Base-by-base conservation (phyloP, 2,329 filamentous ascomycete species). In the Teratosphaeriaceae sp. region DNA sequence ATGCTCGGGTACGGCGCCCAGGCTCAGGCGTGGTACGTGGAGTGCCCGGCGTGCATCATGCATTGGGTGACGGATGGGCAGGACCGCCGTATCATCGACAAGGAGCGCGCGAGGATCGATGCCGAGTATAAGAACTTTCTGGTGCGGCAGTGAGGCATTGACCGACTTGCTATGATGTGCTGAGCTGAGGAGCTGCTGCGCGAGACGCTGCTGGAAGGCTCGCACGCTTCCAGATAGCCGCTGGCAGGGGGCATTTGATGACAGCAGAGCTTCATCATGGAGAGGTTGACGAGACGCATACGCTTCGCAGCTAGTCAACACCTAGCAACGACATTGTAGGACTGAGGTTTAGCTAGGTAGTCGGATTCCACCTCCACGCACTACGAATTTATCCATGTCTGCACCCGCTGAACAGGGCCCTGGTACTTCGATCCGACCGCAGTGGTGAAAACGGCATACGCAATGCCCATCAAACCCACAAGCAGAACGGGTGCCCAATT, bases 401-500 rank as follows among this genome's bases (percentile, higher is more conserved):
- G 24, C 19, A 47, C 45, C 23, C 36, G 36, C 39, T 38, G 40
- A 5, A 50, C 49, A n/a, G 49, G 51, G 2, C 51, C 50, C 16
- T 53, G 38, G 30, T 51, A 53, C 6, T 30, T 33, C 18, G 42
- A n/a, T 23, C 40, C 20, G 8, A 33, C 21, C 12, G 5, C 42
- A 31, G 7, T 46, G 34, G n/a, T 12, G 38, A 51, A 53, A 36
- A 53, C 24, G n/a, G 51, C 26, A 15, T 29, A 40, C 3, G 48
- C 45, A 16, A 51, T 23, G 2, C 19, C 31, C 53, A 56, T 50
- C 2, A 54, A 18, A 3, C 43, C 45, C 2, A 47, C 38, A 36
- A 72, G 71, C 29, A 75, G 65, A 5, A 72, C 59, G n/a, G 64
- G 53, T 22, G 66, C 68, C 71, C 71, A 77, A 53, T 78, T 77